Conservation (phyloP, 1,284 basidiomycete genomes). For the Rhodofomes roseus region DNA sequence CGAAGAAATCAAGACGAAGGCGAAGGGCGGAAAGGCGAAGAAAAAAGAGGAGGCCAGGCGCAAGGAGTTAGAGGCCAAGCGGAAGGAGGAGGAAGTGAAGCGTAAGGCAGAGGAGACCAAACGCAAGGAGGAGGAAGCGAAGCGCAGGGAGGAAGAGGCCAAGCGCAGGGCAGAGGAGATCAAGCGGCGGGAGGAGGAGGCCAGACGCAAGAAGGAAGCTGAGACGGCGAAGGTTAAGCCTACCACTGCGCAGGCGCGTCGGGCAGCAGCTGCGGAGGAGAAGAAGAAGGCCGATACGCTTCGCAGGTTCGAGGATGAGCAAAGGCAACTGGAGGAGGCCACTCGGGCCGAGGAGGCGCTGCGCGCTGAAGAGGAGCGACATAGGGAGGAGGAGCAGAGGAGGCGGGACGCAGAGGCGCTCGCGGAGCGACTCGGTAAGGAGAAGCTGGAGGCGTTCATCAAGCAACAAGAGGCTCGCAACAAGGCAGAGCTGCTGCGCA, state of each 20-base stretch:
- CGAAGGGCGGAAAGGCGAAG: not conserved
- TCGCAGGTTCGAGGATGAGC: not conserved
- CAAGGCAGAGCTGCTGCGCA: not conserved
- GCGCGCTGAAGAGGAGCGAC: not conserved
- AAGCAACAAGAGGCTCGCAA: not conserved
- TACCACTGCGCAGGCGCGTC: not conserved
- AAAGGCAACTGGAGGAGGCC: not conserved
- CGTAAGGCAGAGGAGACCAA: not conserved
- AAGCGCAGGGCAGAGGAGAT: conserved; percentile 1
- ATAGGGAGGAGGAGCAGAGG: not conserved
- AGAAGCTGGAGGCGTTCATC: not conserved
- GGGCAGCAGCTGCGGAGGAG: not conserved
- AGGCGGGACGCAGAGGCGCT: not conserved
- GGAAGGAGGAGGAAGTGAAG: conserved; percentile 2
- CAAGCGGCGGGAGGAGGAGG: conserved; percentile 1
- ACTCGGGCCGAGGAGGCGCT: not conserved
- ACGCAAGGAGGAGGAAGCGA: not conserved
- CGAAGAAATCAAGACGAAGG: conserved; percentile 1
- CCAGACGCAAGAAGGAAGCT: conserved; percentile 1
- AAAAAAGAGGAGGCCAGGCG: conserved; percentile 2
- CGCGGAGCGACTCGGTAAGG: not conserved
- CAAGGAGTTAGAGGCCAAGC: conserved; percentile 3
- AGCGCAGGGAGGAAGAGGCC: not conserved
- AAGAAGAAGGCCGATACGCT: not conserved
- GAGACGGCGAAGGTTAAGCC: not conserved